These are phyloP conservation scores for Neurospora africana DNA, from an alignment of 495 filamentous ascomycete species.

Conservation along the genomic window DNA sequence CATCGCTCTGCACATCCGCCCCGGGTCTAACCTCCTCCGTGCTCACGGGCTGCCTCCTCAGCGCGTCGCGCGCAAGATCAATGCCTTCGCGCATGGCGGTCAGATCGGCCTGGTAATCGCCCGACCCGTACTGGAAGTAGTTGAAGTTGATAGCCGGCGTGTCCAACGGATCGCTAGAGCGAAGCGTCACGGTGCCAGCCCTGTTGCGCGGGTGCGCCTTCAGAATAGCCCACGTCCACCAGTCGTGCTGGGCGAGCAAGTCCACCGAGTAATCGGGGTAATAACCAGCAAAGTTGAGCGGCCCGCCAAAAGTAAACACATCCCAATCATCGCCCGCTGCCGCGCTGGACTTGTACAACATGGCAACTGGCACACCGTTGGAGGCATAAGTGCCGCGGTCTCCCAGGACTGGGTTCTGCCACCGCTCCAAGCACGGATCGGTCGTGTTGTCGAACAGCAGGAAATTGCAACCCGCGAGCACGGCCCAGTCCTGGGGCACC, in stretches of 20 bases:
- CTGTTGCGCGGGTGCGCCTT: slow-evolving; percentile 43
- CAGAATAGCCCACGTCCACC: slow-evolving; percentile 40
- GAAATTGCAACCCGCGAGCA: slow-evolving; percentile 38
- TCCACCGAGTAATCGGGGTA: slow-evolving; percentile 32
- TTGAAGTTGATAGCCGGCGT: slow-evolving; percentile 44
- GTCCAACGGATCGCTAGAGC: slow-evolving; percentile 43
- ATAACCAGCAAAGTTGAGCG: slow-evolving; percentile 43
- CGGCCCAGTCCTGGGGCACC: slow-evolving; percentile 30
- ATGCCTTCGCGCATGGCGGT: slow-evolving; percentile 39
- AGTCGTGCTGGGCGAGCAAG: slow-evolving; percentile 19
- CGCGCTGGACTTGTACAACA: slow-evolving; percentile 34
- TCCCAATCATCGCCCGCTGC: slow-evolving; percentile 33
- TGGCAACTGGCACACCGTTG: slow-evolving; percentile 35
- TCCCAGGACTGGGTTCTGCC: slow-evolving; percentile 25
- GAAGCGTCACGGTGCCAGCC: slow-evolving; percentile 41
- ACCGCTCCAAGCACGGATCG: slow-evolving; percentile 43
- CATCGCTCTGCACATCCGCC: slow-evolving; percentile 25
- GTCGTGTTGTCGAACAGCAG: slow-evolving; percentile 21
- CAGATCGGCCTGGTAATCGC: slow-evolving; percentile 27
- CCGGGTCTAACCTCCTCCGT: slow-evolving; percentile 43
- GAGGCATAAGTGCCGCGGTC: slow-evolving; percentile 41
- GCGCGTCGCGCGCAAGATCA: slow-evolving; percentile 31
- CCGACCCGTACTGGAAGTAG: slow-evolving; percentile 35
- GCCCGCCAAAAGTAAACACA: slow-evolving; percentile 43
- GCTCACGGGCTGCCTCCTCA: slow-evolving; percentile 21